Base-by-base conservation (phyloP, 768 basidiomycete species). In the Myochromella boudieri region DNA sequence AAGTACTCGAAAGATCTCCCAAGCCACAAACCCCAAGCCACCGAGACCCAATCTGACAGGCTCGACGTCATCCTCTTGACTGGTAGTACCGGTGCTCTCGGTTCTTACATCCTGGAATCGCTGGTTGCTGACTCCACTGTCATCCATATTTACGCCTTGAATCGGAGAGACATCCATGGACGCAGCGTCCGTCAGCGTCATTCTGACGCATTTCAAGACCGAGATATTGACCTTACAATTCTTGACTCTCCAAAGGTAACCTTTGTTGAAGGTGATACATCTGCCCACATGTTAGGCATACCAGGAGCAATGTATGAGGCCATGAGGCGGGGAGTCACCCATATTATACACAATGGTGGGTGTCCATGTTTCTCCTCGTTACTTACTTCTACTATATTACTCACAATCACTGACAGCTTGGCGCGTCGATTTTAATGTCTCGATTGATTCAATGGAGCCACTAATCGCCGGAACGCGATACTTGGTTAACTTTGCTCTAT, bases 51-150 rank as follows among this genome's bases (percentile, higher is more conserved):
- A n/a, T n/a, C n/a, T n/a, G n/a, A n/a, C n/a, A n/a, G n/a, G n/a
- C n/a, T n/a, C n/a, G n/a, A n/a, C n/a, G n/a, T n/a, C n/a, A n/a
- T 72, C 0, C 50, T 72, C 11, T 28, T 72, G 15, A 73, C 70
- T 0, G 70, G 71, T 0, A 63, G 55, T 15, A 73, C 70, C 3
- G 70, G 70, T 2, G 57, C 55, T 9, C 53, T 74, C 7, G 71
- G 71, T 0, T 62, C 59, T 6, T 58, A 68, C 37, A 38, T 71
- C 2, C 57, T 74, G 6, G 64, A 57, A n/a, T 38, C 49, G 3
- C 57, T 71, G 10, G 37, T 70, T 5, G 40, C 48, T 11, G 56
- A 65, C 21, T 36, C 56, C 3, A 29, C 51, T 5, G 57, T 74
- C 10, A 37, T 44, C 8, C 52, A 44, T 9, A 57, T 71, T 2